Base-by-base conservation (phyloP, 306 rosid species). In the Corylus avellana region DNA sequence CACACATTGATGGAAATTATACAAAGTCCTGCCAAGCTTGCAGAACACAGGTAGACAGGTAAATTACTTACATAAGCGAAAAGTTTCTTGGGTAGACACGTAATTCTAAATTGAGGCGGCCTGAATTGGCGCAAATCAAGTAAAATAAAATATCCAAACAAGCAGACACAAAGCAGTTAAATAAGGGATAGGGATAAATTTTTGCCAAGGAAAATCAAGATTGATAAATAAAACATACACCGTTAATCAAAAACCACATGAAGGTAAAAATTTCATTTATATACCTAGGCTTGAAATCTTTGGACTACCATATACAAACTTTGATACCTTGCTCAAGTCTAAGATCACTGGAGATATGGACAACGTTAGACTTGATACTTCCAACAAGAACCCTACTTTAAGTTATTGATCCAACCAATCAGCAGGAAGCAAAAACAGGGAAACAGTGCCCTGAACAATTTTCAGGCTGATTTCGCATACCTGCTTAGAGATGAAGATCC, bases 401-500 rank as follows among this genome's bases (percentile, higher is more conserved):
- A 67, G n/a, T 67, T 67, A 67, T 39, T 39, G 50, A 67, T 39
- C 49, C 50, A 67, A 39, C 50, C 20, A 67, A 67, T 67, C 50
- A 16, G 16, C 48, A 67, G 29, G 50, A 37, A 35, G 50, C 16
- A 11, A 67, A 67, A 39, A 2, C 44, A 17, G 27, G 27, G 47
- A 63, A 29, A 29, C 7, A 29, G 47, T 14, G 32, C 6, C 70
- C 44, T 32, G 10, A 63, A 32, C 39, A 27, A 32, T 29, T 29
- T 63, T 13, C 9, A 29, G 16, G 27, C 29, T 67, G 27, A 67
- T 42, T 17, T 18, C 1, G 13, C 72, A 67, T 2, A 39, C 50
- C 72, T 39, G 13, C 72, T 18, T 39, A 67, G 51, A 42, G 72
- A 50, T 67, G 50, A 67, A 67, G 72, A 37, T 42, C 72, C 48